A percentile compares a stretch with the other conserved stretches of the same genome.
These are phyloP conservation scores for Miscanthus lutarioriparius DNA, from an alignment of 176 grass and related monocot genomes.

Conservation along the genomic window DNA sequence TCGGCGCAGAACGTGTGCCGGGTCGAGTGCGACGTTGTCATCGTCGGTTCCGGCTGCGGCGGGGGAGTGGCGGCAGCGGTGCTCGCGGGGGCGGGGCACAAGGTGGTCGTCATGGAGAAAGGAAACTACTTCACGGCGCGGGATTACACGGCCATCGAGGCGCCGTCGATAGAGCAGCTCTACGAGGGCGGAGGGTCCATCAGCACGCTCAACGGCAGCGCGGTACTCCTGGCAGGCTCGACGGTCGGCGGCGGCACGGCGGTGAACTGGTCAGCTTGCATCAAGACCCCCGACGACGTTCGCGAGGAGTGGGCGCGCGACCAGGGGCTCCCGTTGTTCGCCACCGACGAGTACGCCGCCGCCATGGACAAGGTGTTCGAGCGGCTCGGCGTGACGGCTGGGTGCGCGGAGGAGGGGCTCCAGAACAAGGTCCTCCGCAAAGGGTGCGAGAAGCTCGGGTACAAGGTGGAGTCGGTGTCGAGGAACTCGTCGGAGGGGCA, in stretches of 20 bases:
- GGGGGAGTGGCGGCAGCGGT: slow-evolving; percentile 66
- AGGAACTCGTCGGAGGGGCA: slow-evolving; percentile 46
- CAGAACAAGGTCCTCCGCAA: slow-evolving; percentile 85
- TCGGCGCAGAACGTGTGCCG: too few relatives aligned
- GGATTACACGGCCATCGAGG: slow-evolving; percentile 85
- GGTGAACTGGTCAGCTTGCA: slow-evolving; percentile 85
- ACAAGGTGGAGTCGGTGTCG: slow-evolving; percentile 48
- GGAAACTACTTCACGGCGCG: slow-evolving; percentile 74
- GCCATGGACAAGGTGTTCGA: too few relatives aligned
- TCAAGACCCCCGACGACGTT: too few relatives aligned
- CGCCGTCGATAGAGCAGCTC: slow-evolving; percentile 62
- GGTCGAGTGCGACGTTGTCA: too few relatives aligned
- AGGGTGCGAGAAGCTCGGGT: slow-evolving; percentile 73
- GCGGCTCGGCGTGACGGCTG: too few relatives aligned
- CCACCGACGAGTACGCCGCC: too few relatives aligned
- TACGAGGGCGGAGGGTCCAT: slow-evolving; percentile 28
- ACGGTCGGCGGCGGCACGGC: slow-evolving; percentile 88
- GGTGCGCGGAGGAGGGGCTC: slow-evolving; percentile 53
- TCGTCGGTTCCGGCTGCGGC: too few relatives aligned
- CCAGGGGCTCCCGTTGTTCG: too few relatives aligned
- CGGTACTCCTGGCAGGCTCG: slow-evolving; percentile 64
- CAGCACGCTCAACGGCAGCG: slow-evolving; percentile 46
- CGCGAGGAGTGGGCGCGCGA: too few relatives aligned
- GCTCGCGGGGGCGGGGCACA: slow-evolving; percentile 39
- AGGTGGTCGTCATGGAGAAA: slow-evolving; percentile 58